Evolutionary conservation across 1,139 yeast species (phyloP).

Genomic region (Sugiyamaella paludigena): DNA sequence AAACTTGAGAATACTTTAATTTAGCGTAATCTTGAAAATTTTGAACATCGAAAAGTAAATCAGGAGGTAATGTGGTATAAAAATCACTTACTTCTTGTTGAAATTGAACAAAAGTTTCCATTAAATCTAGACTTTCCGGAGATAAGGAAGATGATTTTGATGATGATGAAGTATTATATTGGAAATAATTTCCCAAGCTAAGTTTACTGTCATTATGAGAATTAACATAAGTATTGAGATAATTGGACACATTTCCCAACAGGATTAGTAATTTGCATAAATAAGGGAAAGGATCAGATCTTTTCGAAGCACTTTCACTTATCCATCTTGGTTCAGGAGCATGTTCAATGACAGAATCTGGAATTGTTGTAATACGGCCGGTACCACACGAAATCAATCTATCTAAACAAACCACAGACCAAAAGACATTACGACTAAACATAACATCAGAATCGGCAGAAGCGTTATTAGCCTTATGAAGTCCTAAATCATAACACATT

Average conservation of each 20-base stretch:
- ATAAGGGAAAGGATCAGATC: slow-evolving; percentile 33
- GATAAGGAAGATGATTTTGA: slow-evolving; percentile 12
- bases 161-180: too few species aligned
- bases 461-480: slow-evolving; percentile 23
- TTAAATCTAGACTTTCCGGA: slow-evolving; percentile 21
- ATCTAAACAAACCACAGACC: slow-evolving; percentile 33
- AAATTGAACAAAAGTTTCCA: slow-evolving; percentile 23
- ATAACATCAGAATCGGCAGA: slow-evolving; percentile 8
- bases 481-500: slow-evolving; percentile 33
- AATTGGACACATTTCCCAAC: slow-evolving; percentile 31
- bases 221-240: slow-evolving; percentile 23
- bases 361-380: slow-evolving; percentile 27
- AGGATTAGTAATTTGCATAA: slow-evolving; percentile 29
- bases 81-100: slow-evolving; percentile 31
- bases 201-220: slow-evolving; percentile 1
- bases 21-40: slow-evolving; percentile 31
- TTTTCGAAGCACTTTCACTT: slow-evolving; percentile 1
- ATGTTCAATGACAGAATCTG: slow-evolving; percentile 26
- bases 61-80: slow-evolving; percentile 28
- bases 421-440: slow-evolving; percentile 26
- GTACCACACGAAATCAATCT: slow-evolving; percentile 34
- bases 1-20: slow-evolving; percentile 28
- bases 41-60: slow-evolving; percentile 30
- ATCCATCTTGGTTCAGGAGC: slow-evolving; percentile 18
- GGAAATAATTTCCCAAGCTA: background rate